Percentiles rank a stretch among this genome's conserved stretches.
These are phyloP conservation scores for Dysphania ambrosioides DNA, from an alignment of 148 eudicot species.

Conservation along the genomic window DNA sequence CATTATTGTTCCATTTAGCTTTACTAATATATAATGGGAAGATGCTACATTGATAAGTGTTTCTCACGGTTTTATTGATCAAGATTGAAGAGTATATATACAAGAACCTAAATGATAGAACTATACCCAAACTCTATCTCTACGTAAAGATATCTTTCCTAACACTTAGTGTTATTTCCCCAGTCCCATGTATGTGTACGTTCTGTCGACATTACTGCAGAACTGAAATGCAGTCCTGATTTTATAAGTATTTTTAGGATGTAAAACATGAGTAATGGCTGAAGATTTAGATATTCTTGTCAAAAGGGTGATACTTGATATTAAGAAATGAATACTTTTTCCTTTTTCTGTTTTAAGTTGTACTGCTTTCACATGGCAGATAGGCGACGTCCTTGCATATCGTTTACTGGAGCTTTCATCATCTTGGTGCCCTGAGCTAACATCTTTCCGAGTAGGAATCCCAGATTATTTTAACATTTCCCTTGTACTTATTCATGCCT, in stretches of 20 bases:
- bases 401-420: constrained; percentile 83
- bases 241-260: neutral
- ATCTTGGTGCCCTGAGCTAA: constrained; percentile 77
- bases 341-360: too few species aligned
- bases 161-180: too few species aligned
- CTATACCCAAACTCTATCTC: too few species aligned
- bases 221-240: neutral
- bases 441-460: constrained; percentile 49
- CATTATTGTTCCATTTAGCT: too few species aligned
- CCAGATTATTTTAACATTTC: neutral
- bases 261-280: neutral
- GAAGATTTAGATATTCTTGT: neutral
- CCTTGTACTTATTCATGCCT: neutral
- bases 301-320: neutral
- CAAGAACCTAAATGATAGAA: too few species aligned
- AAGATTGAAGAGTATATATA: too few species aligned
- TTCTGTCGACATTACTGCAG: neutral
- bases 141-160: too few species aligned
- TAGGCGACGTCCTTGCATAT: constrained; percentile 83
- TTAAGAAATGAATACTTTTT: neutral
- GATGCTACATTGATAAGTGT: neutral
- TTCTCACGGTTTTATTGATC: too few species aligned
- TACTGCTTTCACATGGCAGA: constrained; percentile 45
- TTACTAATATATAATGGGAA: neutral
- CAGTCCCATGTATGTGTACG: neutral